Base-by-base conservation (phyloP, 139 green algal genomes). In the Closterium sp. region DNA sequence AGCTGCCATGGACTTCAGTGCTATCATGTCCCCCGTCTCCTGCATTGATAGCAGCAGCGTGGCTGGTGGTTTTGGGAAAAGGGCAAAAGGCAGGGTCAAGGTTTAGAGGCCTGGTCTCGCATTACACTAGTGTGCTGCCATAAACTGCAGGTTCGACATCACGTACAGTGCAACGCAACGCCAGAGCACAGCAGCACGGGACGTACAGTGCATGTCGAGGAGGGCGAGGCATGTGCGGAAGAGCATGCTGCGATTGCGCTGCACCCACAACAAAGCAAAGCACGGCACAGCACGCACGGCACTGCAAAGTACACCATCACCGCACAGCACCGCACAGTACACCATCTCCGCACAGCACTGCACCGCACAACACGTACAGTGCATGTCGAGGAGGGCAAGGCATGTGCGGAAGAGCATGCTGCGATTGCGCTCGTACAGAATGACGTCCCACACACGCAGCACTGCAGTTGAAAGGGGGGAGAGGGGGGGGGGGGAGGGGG, bases 361-460 rank as follows among this genome's bases (percentile, higher is more conserved):
- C 86, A 50, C 38, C 11, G 5, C 38, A 50, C 38, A 2, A 4
- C 73, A 86, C 88, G 50, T 32, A 93, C 79, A 50, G 42, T 97
- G 97, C 38, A 97, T 96, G 89, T 97, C 97, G 11, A 98, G 92
- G 11, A 98, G 94, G 3, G 97, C 96, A 0, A 98, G 94, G 2
- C 93, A 95, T n/a, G 96, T 95, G 22, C 95, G 91, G 90, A 98
- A 97, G 31, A 98, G 95, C 31, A 98, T 95, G 28, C 94, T 94
- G 85, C 95, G 88, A 87, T 92, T 95, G 30, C 91, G 87, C 92
- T 98, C 95, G 62, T 97, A 96, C 85, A 98, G 97, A 21, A 97
- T 92, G 70, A 97, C 92, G 95, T 98, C 97, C 97, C 97, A 98
- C 21, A 98, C 96, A 0, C 97, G 95, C 93, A 98, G 94, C 93